Conservation (phyloP, 257 asterid species). For the Plantago ovata region DNA sequence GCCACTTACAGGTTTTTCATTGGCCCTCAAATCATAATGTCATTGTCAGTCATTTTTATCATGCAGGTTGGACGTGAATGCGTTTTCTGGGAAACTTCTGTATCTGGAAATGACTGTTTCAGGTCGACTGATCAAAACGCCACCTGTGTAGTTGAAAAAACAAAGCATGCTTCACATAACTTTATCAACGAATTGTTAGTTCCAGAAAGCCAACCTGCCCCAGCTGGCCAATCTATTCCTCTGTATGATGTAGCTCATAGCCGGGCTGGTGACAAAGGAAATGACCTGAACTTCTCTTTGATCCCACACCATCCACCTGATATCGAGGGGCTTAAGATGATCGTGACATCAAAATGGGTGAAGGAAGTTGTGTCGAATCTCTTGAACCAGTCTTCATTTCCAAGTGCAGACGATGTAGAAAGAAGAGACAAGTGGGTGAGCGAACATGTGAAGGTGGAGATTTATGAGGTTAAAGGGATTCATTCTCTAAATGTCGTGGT, state of each 20-base stretch:
- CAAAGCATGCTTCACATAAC: slow-evolving; percentile 19
- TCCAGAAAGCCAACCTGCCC: slow-evolving; percentile 40
- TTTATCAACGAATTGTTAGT: slow-evolving; percentile 23
- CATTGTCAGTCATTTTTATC: slow-evolving; percentile 14
- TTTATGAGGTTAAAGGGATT: slow-evolving; percentile 80
- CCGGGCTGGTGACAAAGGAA: slow-evolving; percentile 94
- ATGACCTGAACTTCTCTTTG: slow-evolving; percentile 76
- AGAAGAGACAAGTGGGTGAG: slow-evolving; percentile 46
- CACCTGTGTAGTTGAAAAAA: slow-evolving; percentile 15
- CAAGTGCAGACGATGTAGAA: slow-evolving; percentile 31
- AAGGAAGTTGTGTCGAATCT: slow-evolving; percentile 55
- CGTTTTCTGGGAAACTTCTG: slow-evolving; percentile 63
- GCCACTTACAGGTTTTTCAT: background rate
- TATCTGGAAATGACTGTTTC: slow-evolving; percentile 32
- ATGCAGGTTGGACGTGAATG: slow-evolving; percentile 62
- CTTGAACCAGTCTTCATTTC: slow-evolving; percentile 52
- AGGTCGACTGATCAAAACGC: slow-evolving; percentile 27
- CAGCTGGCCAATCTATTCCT: slow-evolving; percentile 51
- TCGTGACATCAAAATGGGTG: slow-evolving; percentile 74
- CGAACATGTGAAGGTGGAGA: slow-evolving; percentile 66
- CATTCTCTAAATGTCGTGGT: slow-evolving; percentile 73
- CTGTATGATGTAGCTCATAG: slow-evolving; percentile 75
- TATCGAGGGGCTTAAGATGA: slow-evolving; percentile 62
- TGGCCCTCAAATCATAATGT: slow-evolving; percentile 2
- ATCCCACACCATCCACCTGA: slow-evolving; percentile 86